A percentile compares a stretch with the other conserved stretches of the same genome.
phyloP scores from a whole-genome alignment of 1,139 yeast species.

The Pichia sp. region DNA sequence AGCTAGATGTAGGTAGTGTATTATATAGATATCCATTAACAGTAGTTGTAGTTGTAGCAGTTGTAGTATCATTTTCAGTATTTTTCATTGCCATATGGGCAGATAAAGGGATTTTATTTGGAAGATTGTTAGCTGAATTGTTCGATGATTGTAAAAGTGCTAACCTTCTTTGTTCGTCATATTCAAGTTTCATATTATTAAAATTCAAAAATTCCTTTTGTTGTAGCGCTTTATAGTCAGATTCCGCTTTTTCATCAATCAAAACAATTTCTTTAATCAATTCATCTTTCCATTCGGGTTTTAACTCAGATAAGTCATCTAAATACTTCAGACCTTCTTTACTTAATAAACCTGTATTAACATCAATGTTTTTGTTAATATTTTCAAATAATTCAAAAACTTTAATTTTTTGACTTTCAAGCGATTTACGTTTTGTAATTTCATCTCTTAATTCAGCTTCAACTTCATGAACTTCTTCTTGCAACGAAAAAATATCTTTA shows the following conservation, averaged over 20 bases:
- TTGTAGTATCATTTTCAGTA: conserved; percentile 6
- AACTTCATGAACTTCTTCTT: conserved; percentile 28
- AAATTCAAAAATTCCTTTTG: conserved; percentile 22
- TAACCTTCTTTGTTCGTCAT: conserved; percentile 16
- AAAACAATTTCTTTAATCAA: conserved; percentile 26
- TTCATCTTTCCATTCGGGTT: conserved; percentile 28
- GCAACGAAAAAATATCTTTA: conserved; percentile 23
- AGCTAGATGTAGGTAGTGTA: conserved; percentile 7
- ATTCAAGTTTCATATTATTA: conserved; percentile 19
- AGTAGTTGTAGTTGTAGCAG: conserved; percentile 12
- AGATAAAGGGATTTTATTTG: background rate
- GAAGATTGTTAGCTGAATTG: background rate
- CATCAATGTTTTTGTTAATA: conserved; percentile 28
- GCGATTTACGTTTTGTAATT: conserved; percentile 26
- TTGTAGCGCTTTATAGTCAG: conserved; percentile 32
- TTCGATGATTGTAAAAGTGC: background rate
- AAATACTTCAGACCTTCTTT: conserved; percentile 29
- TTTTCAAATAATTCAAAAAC: conserved; percentile 26
- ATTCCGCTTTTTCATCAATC: conserved; percentile 30
- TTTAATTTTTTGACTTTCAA: conserved; percentile 28
- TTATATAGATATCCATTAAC: conserved; percentile 12
- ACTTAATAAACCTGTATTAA: conserved; percentile 30
- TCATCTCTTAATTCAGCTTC: conserved; percentile 37
- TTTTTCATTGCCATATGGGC: background rate
- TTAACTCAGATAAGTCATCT: conserved; percentile 23